These are phyloP conservation scores for Teratosphaeria viscida DNA, from an alignment of 2,329 filamentous ascomycete species.

Conservation along the genomic window DNA sequence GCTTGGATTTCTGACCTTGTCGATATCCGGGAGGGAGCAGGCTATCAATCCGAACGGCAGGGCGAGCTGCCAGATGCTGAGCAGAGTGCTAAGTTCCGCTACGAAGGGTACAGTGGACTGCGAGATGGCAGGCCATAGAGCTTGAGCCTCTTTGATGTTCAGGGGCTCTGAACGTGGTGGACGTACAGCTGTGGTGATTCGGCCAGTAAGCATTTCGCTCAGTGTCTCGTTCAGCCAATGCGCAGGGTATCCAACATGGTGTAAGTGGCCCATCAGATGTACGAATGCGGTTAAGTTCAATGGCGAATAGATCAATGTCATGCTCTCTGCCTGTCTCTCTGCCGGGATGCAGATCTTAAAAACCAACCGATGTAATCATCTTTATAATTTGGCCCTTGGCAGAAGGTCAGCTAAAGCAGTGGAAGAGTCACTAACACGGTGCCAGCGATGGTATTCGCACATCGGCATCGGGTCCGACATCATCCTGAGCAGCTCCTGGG, in stretches of 20 bases:
- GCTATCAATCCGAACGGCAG: constrained; percentile 4
- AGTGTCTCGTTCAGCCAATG: constrained; percentile 5
- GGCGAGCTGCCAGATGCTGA: constrained; percentile 4
- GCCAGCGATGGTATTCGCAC: neutral
- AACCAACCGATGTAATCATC: constrained; percentile 4
- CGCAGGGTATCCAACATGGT: constrained; percentile 7
- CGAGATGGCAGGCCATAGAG: neutral
- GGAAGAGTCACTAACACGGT: neutral
- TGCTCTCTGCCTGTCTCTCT: neutral
- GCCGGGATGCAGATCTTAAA: constrained; percentile 7
- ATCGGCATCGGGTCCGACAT: neutral
- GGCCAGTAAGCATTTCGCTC: neutral
- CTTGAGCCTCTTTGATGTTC: constrained; percentile 1
- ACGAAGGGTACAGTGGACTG: constrained; percentile 3
- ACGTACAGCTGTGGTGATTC: constrained; percentile 2
- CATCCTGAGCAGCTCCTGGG: neutral
- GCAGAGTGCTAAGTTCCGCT: constrained; percentile 1
- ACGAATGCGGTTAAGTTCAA: constrained; percentile 9
- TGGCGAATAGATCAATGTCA: constrained; percentile 8
- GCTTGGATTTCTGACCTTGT: constrained; percentile 6
- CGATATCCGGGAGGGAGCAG: neutral
- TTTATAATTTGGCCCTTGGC: neutral
- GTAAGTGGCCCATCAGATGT: constrained; percentile 5
- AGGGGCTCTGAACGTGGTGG: constrained; percentile 4
- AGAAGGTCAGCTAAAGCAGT: neutral